Conservation (phyloP, 2,329 filamentous ascomycete genomes). For the Aureobasidium pullulans region DNA sequence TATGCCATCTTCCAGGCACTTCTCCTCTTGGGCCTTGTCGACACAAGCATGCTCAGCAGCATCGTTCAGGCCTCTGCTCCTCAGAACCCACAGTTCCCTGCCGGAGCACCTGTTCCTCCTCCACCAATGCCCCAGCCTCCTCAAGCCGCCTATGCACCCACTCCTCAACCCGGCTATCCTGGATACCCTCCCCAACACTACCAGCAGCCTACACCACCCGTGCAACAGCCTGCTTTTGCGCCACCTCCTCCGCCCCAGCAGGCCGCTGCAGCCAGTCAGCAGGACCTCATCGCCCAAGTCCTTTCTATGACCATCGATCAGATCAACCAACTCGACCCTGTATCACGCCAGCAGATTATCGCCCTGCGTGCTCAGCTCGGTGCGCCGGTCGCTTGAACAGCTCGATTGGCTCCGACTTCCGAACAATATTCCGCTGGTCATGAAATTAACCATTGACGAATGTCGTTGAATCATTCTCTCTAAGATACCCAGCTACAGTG, state of each 20-base stretch:
- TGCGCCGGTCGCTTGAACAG: constrained; percentile 14
- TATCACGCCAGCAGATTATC: constrained; percentile 60
- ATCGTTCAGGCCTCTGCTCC: constrained; percentile 58
- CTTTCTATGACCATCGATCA: constrained; percentile 71
- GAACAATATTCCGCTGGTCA: not conserved
- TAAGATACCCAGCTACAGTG: not conserved
- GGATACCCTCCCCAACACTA: constrained; percentile 25
- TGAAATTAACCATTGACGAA: too few species aligned
- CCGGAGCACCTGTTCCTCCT: constrained; percentile 19
- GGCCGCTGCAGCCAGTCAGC: constrained; percentile 47
- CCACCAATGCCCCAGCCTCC: constrained; percentile 21
- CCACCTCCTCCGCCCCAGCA: constrained; percentile 36
- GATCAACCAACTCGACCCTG: constrained; percentile 60
- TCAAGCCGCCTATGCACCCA: constrained; percentile 23
- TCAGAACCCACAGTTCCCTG: constrained; percentile 23
- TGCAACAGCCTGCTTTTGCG: constrained; percentile 30
- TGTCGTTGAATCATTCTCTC: not conserved
- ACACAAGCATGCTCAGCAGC: constrained; percentile 70
- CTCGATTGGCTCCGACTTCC: not conserved
- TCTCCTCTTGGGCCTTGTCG: constrained; percentile 85
- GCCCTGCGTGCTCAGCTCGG: constrained; percentile 59
- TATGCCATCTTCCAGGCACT: constrained; percentile 95
- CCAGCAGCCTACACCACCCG: constrained; percentile 39
- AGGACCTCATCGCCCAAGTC: constrained; percentile 72
- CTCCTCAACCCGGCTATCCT: constrained; percentile 29